Evolutionary conservation across 345 rosid species (phyloP).

Genomic region (Salix caprea): DNA sequence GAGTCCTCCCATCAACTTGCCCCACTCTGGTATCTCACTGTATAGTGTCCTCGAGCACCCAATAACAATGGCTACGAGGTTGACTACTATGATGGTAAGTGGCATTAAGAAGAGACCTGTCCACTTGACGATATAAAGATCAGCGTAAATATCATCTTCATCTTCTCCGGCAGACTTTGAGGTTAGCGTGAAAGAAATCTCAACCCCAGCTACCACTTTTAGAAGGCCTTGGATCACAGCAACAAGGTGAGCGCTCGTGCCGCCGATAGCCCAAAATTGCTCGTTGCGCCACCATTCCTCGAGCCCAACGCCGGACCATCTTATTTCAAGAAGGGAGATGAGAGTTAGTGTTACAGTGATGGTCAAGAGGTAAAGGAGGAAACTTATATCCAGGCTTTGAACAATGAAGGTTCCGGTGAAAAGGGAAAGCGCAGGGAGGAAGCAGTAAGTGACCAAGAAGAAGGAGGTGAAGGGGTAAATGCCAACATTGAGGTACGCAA

Average conservation of each 20-base stretch:
- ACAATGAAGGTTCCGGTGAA: slow-evolving; percentile 77
- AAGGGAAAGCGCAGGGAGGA: slow-evolving; percentile 82
- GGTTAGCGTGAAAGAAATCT: slow-evolving; percentile 78
- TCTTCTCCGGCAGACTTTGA: slow-evolving; percentile 69
- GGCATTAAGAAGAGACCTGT: slow-evolving; percentile 83
- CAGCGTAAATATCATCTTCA: slow-evolving; percentile 66
- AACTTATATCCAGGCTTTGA: slow-evolving; percentile 46
- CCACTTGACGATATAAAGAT: slow-evolving; percentile 85
- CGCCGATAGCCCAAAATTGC: slow-evolving; percentile 94
- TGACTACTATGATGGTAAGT: slow-evolving; percentile 63
- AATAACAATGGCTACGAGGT: slow-evolving; percentile 62
- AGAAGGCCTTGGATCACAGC: slow-evolving; percentile 87
- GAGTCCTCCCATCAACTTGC: slow-evolving; percentile 70
- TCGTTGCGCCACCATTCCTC: slow-evolving; percentile 96
- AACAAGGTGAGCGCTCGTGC: slow-evolving; percentile 78
- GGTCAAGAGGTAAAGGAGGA: slow-evolving; percentile 65
- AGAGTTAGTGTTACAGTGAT: slow-evolving; percentile 57
- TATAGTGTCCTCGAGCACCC: slow-evolving; percentile 65
- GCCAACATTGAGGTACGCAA: slow-evolving; percentile 80
- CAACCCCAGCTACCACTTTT: slow-evolving; percentile 73
- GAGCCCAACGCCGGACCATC: slow-evolving; percentile 75
- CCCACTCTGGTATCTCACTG: slow-evolving; percentile 85
- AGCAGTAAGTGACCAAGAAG: slow-evolving; percentile 70
- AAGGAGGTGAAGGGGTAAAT: slow-evolving; percentile 87
- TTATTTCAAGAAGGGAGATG: slow-evolving; percentile 80